Evolutionary conservation across 2,329 filamentous ascomycete species (phyloP).

Genomic region (Pyrenochaeta sp.): DNA sequence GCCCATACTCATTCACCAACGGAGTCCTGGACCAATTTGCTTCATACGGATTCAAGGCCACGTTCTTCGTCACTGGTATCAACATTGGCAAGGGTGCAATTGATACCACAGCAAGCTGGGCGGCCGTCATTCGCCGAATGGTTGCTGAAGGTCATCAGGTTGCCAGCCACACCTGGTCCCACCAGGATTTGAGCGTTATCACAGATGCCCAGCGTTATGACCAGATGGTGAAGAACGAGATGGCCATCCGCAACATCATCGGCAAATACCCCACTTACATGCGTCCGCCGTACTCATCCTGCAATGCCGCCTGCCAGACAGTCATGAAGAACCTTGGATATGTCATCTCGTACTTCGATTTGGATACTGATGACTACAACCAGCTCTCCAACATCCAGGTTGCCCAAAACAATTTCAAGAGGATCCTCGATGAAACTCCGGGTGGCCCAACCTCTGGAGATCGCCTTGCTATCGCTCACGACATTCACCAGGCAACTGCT

Average conservation of each 20-base stretch:
- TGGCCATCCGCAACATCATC: conserved; percentile 63
- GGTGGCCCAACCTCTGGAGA: conserved; percentile 25
- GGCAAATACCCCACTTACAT: conserved; percentile 66
- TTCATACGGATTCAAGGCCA: conserved; percentile 67
- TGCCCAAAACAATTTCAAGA: conserved; percentile 52
- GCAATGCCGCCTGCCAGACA: conserved; percentile 49
- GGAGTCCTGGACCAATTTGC: conserved; percentile 68
- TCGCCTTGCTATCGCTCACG: conserved; percentile 64
- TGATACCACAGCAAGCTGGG: conserved; percentile 58
- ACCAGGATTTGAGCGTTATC: conserved; percentile 58
- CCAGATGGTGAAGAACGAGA: conserved; percentile 63
- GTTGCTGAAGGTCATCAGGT: conserved; percentile 66
- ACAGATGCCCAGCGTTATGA: conserved; percentile 55
- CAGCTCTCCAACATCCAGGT: conserved; percentile 46
- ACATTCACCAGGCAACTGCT: conserved; percentile 58
- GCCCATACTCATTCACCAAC: conserved; percentile 68
- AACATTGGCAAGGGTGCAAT: conserved; percentile 66
- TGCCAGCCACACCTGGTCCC: conserved; percentile 66
- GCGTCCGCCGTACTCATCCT: conserved; percentile 59
- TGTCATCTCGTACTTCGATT: conserved; percentile 67
- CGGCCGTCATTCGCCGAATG: conserved; percentile 64
- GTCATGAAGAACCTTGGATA: conserved; percentile 60
- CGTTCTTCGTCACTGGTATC: conserved; percentile 71
- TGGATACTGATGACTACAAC: conserved; percentile 62
- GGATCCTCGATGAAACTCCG: conserved; percentile 31